phyloP scores from a whole-genome alignment of 2,329 filamentous ascomycete genomes.

The Apiospora aurea region DNA sequence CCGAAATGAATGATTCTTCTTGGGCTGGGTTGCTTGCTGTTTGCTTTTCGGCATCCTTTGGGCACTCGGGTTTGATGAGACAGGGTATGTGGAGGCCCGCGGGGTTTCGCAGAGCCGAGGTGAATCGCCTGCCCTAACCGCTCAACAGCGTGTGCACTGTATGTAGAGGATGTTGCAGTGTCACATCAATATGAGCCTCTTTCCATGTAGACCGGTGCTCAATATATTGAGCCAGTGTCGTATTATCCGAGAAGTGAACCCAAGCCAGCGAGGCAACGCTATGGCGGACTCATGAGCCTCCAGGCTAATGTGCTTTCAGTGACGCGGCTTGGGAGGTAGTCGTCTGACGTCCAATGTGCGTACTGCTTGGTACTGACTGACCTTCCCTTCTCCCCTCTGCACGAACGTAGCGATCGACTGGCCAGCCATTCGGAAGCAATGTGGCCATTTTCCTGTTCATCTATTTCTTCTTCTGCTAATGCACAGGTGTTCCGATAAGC shows the following conservation, averaged over 20 bases:
- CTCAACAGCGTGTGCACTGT: not conserved
- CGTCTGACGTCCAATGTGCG: not conserved
- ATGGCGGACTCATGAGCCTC: slow-evolving; percentile 1
- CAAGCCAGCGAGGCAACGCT: not conserved
- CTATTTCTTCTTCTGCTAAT: not conserved
- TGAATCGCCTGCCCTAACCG: not conserved
- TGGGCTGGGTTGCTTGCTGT: not conserved
- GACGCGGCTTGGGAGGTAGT: not conserved
- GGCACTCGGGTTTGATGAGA: not conserved
- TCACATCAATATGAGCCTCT: not conserved
- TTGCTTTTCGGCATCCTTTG: not conserved
- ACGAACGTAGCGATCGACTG: not conserved
- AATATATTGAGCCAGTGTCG: not conserved
- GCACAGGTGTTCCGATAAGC: not conserved
- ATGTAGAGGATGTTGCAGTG: not conserved
- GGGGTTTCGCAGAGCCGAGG: slow-evolving; percentile 17
- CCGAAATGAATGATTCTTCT: slow-evolving; percentile 9
- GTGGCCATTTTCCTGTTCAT: not conserved
- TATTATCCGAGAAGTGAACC: not conserved
- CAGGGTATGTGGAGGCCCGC: slow-evolving; percentile 5
- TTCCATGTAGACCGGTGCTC: not conserved
- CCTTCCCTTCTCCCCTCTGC: not conserved
- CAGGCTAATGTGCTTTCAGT: slow-evolving; percentile 3
- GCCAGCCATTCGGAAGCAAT: not conserved
- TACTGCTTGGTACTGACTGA: not conserved